phyloP scores from a whole-genome alignment of 805 yeast species.

The Yamadazyma insecticola region DNA sequence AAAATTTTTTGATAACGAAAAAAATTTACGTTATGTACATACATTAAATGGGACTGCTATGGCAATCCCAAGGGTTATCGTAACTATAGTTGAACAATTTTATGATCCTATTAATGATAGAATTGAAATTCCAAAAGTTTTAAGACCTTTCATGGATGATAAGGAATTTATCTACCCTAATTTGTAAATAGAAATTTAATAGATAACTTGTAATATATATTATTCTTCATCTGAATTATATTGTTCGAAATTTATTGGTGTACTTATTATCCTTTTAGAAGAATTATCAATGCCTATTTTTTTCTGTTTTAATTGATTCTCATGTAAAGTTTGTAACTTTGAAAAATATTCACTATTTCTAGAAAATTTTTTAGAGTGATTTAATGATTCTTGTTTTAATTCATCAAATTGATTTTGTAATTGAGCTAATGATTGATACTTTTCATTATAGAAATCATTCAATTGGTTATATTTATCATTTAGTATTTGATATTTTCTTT shows the following conservation, averaged over 20 bases:
- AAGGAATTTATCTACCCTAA: conserved; percentile 23
- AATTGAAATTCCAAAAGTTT: conserved; percentile 61
- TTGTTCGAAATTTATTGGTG: conserved; percentile 14
- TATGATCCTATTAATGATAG: conserved; percentile 56
- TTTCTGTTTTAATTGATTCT: conserved; percentile 3
- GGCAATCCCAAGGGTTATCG: conserved; percentile 88
- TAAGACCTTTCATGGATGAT: conserved; percentile 73
- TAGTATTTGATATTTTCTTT: conserved; percentile 14
- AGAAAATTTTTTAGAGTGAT: too few species aligned
- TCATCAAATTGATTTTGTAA: conserved; percentile 7
- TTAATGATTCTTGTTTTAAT: conserved; percentile 2
- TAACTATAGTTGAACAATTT: conserved; percentile 84
- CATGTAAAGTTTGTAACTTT: too few species aligned
- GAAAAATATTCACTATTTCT: too few species aligned
- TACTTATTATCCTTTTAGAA: conserved; percentile 24
- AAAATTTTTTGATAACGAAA: conserved; percentile 36
- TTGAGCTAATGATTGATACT: conserved; percentile 3
- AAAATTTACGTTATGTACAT: conserved; percentile 52
- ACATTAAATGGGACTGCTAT: conserved; percentile 94
- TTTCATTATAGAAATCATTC: conserved; percentile 5
- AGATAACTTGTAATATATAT: background rate
- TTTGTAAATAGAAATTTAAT: conserved; percentile 2
- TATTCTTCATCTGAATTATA: conserved; percentile 7
- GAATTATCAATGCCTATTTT: conserved; percentile 1
- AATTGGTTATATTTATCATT: conserved; percentile 7